Percentiles rank a stretch among this genome's conserved stretches.
Conservation (phyloP, 345 rosid species). For the Euphorbia tirucalli region DNA sequence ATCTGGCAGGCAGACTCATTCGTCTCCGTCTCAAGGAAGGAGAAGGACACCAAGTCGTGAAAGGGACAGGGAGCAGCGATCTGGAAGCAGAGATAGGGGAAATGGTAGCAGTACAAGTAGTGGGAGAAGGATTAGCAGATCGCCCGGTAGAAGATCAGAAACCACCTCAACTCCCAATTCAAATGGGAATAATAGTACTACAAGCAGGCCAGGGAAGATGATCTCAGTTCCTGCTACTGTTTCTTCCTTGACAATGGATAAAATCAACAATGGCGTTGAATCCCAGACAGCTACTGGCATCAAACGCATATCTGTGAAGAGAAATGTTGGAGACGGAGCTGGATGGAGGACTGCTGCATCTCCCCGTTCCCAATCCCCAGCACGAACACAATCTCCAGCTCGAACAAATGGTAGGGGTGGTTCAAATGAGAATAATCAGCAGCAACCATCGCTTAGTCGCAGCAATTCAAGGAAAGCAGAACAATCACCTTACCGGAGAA, state of each 20-base stretch:
- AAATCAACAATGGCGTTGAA: slow-evolving; percentile 40
- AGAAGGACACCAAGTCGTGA: slow-evolving; percentile 95
- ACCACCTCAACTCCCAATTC: slow-evolving; percentile 24
- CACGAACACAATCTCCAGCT: slow-evolving; percentile 66
- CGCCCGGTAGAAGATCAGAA: slow-evolving; percentile 80
- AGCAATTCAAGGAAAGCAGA: slow-evolving; percentile 76
- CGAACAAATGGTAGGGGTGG: slow-evolving; percentile 35
- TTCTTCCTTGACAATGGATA: slow-evolving; percentile 41
- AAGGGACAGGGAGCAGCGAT: slow-evolving; percentile 71
- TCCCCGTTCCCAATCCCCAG: slow-evolving; percentile 82
- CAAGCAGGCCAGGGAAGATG: slow-evolving; percentile 57
- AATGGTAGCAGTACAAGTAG: slow-evolving; percentile 31
- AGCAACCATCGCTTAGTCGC: slow-evolving; percentile 63
- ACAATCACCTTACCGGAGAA: slow-evolving; percentile 70
- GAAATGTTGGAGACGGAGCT: slow-evolving; percentile 45
- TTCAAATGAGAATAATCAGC: slow-evolving; percentile 35
- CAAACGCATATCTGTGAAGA: slow-evolving; percentile 64
- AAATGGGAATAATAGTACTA: slow-evolving; percentile 13
- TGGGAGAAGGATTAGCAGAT: slow-evolving; percentile 73
- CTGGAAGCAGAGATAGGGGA: slow-evolving; percentile 54
- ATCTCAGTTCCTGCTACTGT: slow-evolving; percentile 88
- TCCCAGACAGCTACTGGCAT: slow-evolving; percentile 22
- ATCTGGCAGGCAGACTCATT: slow-evolving; percentile 33
- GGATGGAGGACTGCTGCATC: slow-evolving; percentile 47
- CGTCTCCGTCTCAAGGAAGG: slow-evolving; percentile 54